phyloP scores from a whole-genome alignment of 2,329 filamentous ascomycete species.

The Penicillium decumbens region DNA sequence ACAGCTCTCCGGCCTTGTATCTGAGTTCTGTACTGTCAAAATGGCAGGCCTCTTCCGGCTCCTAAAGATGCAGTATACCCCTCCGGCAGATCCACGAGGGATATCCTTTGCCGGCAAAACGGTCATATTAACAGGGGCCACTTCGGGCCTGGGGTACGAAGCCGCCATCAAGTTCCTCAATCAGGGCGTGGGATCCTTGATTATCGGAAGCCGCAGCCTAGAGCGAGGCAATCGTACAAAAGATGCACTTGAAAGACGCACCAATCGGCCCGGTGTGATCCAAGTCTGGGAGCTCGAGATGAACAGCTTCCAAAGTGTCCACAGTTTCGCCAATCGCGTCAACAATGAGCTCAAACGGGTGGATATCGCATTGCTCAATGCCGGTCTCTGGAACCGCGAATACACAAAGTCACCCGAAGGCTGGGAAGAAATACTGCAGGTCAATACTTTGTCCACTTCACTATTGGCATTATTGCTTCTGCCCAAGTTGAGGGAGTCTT shows the following conservation, averaged over 20 bases:
- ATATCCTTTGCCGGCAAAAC: conserved; percentile 44
- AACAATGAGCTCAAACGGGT: conserved; percentile 36
- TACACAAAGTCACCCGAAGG: conserved; percentile 40
- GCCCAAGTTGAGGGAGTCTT: conserved; percentile 42
- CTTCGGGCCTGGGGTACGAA: conserved; percentile 49
- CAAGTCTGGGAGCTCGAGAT: conserved; percentile 48
- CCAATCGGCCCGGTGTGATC: conserved; percentile 33
- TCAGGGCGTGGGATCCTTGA: conserved; percentile 41
- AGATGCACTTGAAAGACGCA: conserved; percentile 33
- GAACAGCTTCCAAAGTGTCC: conserved; percentile 44
- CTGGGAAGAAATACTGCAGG: conserved; percentile 53
- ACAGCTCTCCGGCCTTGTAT: neutral
- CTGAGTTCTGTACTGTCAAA: neutral
- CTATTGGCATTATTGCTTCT: conserved; percentile 52
- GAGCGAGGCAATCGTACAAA: conserved; percentile 44
- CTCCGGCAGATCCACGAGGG: conserved; percentile 34
- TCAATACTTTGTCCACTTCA: conserved; percentile 55
- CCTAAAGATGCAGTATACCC: conserved; percentile 30
- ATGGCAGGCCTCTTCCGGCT: conserved; percentile 32
- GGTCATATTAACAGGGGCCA: conserved; percentile 50
- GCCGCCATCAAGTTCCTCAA: conserved; percentile 47
- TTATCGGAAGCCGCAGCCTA: conserved; percentile 45
- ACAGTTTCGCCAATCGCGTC: conserved; percentile 39
- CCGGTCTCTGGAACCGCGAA: conserved; percentile 40
- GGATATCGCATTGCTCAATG: conserved; percentile 47